Evolutionary conservation across 768 basidiomycete species (phyloP), one percentile per base, ranked within the genome.

Genomic region (Cyclocybe aegerita): DNA sequence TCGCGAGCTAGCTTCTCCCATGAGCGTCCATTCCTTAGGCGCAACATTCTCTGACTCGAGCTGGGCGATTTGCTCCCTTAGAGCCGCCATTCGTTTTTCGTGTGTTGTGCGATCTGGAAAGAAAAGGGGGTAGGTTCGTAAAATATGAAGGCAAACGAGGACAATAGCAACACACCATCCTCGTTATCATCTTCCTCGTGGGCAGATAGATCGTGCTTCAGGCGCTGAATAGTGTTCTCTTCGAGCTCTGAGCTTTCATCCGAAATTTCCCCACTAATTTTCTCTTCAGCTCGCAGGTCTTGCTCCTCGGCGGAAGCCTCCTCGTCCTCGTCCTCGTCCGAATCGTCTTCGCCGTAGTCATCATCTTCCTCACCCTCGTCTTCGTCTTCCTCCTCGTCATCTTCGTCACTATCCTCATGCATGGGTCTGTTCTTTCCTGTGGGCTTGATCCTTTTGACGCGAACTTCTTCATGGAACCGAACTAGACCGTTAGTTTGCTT

Each of bases 11-110:
- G 93, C 91, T 69, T 98, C 96, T 42, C 97, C 95, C 75, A 90
- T 81, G 29, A 97, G 77, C 5, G 86, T 85, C 97, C 97, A 99
- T 53, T 92, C 86, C 69, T 98, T 98, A 44, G 82, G 77, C 1
- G 83, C 85, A 45, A 96, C 81, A 65, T 96, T 98, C 66, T 93
- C 87, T 1, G 82, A 73, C 65, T 98, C 97, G 33, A 98, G 74
- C 14, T 81, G 69, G 7, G 82, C 68, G 44, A 99, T 98, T 67
- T 98, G 86, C 52, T 87, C 78, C 29, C 77, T 79, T 12, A 98
- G 72, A 1, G 80, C 79, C 4, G 81, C 74, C 70, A 88, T 78
- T n/a, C 90, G 83, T 58, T 80, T 85, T 69, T 96, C 86, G 62
- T 95, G 82, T 0, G 85, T 82, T 0, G 93, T 88, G 43, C 93